phyloP scores from a whole-genome alignment of 2,329 filamentous ascomycete species.

The Dendryphion nanum region DNA sequence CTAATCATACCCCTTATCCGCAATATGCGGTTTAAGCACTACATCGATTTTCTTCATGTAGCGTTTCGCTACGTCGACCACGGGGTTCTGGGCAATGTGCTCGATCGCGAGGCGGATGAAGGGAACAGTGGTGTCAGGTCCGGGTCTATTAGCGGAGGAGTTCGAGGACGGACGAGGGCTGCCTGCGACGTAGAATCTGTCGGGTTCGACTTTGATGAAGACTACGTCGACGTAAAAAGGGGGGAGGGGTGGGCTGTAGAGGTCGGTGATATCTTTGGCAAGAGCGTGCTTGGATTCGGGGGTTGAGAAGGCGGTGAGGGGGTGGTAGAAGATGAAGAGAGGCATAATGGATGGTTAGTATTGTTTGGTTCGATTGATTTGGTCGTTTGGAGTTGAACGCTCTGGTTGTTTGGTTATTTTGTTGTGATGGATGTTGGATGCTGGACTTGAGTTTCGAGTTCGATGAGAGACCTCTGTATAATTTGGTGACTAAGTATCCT shows the following conservation, averaged over 20 bases:
- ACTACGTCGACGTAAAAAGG: slow-evolving; percentile 46
- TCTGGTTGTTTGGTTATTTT: too few species aligned
- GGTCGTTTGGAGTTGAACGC: too few species aligned
- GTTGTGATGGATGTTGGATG: too few species aligned
- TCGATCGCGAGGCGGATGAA: slow-evolving; percentile 38
- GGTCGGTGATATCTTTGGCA: slow-evolving; percentile 39
- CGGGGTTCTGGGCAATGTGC: slow-evolving; percentile 29
- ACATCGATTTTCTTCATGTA: slow-evolving; percentile 28
- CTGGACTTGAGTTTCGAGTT: too few species aligned
- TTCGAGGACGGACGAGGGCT: slow-evolving; percentile 13
- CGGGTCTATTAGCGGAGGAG: too few species aligned
- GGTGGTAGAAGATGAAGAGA: slow-evolving; percentile 46
- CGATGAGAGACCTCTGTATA: too few species aligned
- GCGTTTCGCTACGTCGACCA: slow-evolving; percentile 5
- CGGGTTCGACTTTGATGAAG: slow-evolving; percentile 32
- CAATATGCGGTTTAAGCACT: slow-evolving; percentile 40
- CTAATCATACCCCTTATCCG: slow-evolving; percentile 45
- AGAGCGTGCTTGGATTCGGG: slow-evolving; percentile 28
- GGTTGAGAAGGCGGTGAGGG: slow-evolving; percentile 33
- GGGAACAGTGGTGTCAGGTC: slow-evolving; percentile 17
- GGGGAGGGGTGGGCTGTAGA: slow-evolving; percentile 42
- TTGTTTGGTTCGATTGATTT: too few species aligned
- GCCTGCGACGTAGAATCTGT: slow-evolving; percentile 33
- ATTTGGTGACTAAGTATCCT: too few species aligned
- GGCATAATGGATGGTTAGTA: too few species aligned